Conservation (phyloP, 1,284 basidiomycete genomes). For the Chiua sp. region DNA sequence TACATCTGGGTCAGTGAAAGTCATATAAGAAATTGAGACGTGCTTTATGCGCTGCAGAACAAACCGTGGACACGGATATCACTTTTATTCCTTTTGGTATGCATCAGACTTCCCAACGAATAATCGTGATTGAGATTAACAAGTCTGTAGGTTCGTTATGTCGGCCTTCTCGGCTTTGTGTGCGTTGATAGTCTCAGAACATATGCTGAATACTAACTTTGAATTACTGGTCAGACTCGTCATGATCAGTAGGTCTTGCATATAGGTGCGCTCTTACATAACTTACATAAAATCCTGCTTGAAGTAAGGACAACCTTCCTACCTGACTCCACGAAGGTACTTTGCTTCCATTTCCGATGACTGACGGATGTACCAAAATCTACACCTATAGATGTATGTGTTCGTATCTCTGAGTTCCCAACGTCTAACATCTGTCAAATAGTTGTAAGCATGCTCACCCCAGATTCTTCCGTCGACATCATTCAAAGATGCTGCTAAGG, state of each 20-base stretch:
- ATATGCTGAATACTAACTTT: neutral
- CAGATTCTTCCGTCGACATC: neutral
- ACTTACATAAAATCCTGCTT: too few species aligned
- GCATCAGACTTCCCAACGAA: neutral
- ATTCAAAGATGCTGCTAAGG: neutral
- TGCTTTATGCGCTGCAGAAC: neutral
- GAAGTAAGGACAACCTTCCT: neutral
- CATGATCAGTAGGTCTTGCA: neutral
- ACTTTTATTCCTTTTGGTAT: constrained; percentile 7
- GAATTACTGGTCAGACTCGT: neutral
- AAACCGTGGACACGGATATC: constrained; percentile 14
- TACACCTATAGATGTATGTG: neutral
- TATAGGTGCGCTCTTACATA: too few species aligned
- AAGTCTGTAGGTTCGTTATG: neutral
- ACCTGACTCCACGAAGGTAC: neutral
- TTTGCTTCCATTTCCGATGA: neutral
- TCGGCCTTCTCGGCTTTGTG: neutral
- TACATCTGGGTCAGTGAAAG: constrained; percentile 14
- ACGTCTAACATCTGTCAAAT: neutral
- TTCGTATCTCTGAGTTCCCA: neutral
- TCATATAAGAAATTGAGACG: neutral
- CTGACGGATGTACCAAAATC: neutral
- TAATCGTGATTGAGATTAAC: neutral
- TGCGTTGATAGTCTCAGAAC: neutral
- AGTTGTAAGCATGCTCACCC: neutral